These are phyloP conservation scores for Lithohypha guttulata DNA, from an alignment of 2,329 filamentous ascomycete genomes.

Conservation along the genomic window DNA sequence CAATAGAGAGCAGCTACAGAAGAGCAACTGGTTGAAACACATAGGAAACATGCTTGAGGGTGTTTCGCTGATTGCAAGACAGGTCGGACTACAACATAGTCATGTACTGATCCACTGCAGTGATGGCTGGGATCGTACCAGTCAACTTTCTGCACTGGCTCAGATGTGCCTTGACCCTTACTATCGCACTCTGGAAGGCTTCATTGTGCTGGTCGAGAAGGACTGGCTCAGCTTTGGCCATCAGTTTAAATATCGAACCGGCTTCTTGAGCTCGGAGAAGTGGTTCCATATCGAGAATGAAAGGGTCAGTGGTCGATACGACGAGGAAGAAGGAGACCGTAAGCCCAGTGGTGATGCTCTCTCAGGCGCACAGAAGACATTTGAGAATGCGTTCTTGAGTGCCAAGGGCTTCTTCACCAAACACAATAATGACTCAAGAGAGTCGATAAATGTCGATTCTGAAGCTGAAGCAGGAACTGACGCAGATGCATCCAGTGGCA, in stretches of 20 bases:
- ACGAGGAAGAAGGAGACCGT: conserved; percentile 24
- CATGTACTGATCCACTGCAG: conserved; percentile 96
- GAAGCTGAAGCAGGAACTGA: conserved; percentile 51
- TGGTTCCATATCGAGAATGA: conserved; percentile 90
- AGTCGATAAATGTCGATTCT: conserved; percentile 42
- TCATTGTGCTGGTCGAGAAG: conserved; percentile 89
- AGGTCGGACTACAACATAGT: conserved; percentile 83
- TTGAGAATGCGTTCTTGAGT: conserved; percentile 74
- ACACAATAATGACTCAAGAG: conserved; percentile 48
- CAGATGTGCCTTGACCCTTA: conserved; percentile 94
- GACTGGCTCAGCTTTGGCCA: conserved; percentile 97
- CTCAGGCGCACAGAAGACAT: conserved; percentile 51
- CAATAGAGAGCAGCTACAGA: conserved; percentile 66
- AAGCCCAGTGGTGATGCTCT: conserved; percentile 25
- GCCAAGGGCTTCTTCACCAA: conserved; percentile 87
- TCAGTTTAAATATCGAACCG: conserved; percentile 90
- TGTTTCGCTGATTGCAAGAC: conserved; percentile 69
- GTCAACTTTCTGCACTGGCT: conserved; percentile 80
- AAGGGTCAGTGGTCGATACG: conserved; percentile 45
- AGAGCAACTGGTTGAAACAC: conserved; percentile 85
- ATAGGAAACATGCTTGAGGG: conserved; percentile 77
- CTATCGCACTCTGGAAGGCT: conserved; percentile 86
- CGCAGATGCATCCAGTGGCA: conserved; percentile 35
- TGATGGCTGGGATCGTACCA: conserved; percentile 95
- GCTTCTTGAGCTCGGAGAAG: conserved; percentile 78